Conservation (phyloP, 2,329 filamentous ascomycete species). For the Neofusicoccum cordaticola region DNA sequence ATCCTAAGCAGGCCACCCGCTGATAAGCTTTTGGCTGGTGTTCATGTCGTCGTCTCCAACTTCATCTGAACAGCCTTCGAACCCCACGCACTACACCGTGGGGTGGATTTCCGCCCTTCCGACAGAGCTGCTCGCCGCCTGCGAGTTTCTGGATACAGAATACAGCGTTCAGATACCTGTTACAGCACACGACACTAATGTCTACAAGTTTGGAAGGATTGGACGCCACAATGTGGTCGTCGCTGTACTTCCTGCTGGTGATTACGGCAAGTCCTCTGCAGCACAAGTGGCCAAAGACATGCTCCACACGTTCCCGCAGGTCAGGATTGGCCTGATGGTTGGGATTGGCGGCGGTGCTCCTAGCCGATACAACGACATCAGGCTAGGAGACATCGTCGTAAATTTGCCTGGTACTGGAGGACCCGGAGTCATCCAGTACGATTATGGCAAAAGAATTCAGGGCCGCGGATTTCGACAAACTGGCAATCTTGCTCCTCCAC, state of each 20-base stretch:
- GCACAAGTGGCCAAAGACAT: constrained; percentile 23
- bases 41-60: no score
- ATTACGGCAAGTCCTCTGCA: constrained; percentile 23
- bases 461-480: constrained; percentile 21
- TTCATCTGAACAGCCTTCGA: background rate
- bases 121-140: constrained; percentile 39
- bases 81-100: constrained; percentile 33
- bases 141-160: constrained; percentile 40
- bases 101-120: constrained; percentile 47
- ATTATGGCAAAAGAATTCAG: constrained; percentile 28
- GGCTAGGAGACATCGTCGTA: constrained; percentile 36
- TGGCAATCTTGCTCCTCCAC: constrained; percentile 22
- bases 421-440: constrained; percentile 32
- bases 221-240: constrained; percentile 34
- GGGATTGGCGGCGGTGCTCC: constrained; percentile 25
- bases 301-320: constrained; percentile 20
- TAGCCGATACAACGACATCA: constrained; percentile 32
- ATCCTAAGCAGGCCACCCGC: no score
- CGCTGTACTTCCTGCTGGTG: constrained; percentile 22
- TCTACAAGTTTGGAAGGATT: constrained; percentile 32
- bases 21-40: no score
- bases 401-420: constrained; percentile 21
- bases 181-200: constrained; percentile 19
- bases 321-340: constrained; percentile 28
- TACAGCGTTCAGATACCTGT: constrained; percentile 27